phyloP scores from a whole-genome alignment of 805 yeast species.

The Teunomyces pallodes region DNA sequence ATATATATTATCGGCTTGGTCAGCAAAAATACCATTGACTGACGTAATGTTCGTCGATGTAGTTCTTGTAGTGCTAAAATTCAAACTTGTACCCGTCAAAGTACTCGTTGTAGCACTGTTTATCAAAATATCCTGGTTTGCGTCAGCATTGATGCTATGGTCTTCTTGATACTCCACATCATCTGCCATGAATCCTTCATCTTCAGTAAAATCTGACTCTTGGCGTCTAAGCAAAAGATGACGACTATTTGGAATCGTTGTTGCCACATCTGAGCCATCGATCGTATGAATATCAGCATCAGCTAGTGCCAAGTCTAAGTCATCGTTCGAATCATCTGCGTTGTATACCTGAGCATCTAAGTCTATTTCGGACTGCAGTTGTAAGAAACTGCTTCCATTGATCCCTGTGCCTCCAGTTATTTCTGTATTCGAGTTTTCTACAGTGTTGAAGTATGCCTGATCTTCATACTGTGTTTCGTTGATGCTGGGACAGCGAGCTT shows the following conservation, averaged over 20 bases:
- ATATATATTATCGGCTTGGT: background rate
- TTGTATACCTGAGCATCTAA: conserved; percentile 48
- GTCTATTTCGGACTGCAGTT: conserved; percentile 23
- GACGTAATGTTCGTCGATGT: conserved; percentile 16
- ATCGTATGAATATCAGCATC: background rate
- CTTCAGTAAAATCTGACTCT: conserved; percentile 8
- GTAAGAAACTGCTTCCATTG: conserved; percentile 8
- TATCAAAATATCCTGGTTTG: conserved; percentile 16
- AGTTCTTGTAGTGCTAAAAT: conserved; percentile 15
- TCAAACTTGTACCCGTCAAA: conserved; percentile 7
- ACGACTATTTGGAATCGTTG: conserved; percentile 1
- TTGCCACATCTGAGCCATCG: background rate
- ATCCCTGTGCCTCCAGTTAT: conserved; percentile 10
- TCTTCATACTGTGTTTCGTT: conserved; percentile 15
- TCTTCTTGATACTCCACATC: conserved; percentile 46
- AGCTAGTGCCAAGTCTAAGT: background rate
- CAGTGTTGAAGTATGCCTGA: conserved; percentile 17
- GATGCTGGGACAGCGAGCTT: conserved; percentile 10
- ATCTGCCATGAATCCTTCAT: conserved; percentile 47
- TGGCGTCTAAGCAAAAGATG: background rate
- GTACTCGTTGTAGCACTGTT: conserved; percentile 14
- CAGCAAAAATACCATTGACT: conserved; percentile 4
- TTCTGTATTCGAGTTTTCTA: conserved; percentile 19
- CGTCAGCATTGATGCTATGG: conserved; percentile 25
- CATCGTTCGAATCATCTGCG: conserved; percentile 33